Base-by-base conservation (phyloP, 768 basidiomycete genomes). In the Gloeostereum incarnatum region DNA sequence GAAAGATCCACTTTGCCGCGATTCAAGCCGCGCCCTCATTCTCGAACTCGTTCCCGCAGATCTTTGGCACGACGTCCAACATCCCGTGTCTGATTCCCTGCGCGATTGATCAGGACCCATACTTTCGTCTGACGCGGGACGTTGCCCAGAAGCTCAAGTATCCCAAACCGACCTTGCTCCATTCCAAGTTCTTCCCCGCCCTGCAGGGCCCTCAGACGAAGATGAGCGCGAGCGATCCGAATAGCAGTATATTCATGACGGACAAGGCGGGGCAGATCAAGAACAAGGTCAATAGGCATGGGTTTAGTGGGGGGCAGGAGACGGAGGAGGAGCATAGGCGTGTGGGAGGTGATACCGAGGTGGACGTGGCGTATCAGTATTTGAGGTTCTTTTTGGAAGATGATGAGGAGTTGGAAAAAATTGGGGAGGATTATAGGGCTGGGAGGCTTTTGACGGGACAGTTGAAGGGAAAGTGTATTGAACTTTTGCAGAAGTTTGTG, bases 31-130 rank as follows among this genome's bases (percentile, higher is more conserved):
- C 93, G 1, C 93, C 96, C 0, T 87, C 91, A 13, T 99, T 99
- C 69, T 92, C 90, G 45, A 94, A 92, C 59, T 96, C 93, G 9
- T 99, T 98, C 69, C 93, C 96, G 14, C 90, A 99, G 44, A 98
- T 99, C 46, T 99, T 92, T 50, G 93, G 92, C 37, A 68, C 75
- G 4, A 65, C 64, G 27, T 75, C 78, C 40, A 82, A 88, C 57
- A 76, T 97, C 35, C 94, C 94, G 2, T 88, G 81, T 55, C 70
- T 99, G 21, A 99, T 99, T 48, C 94, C 94, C 9, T 98, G 94
- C 53, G 96, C 96, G 10, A 98, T 99, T 57, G 96, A 99, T 59
- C 93, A 96, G 56, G 88, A 91, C 54, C 85, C 88, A 2, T 92
- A 99, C 68, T 99, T 99, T 76, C 91, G 96, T 37, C 71, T 98